A percentile compares a stretch with the other conserved stretches of the same genome.
Evolutionary conservation across 768 basidiomycete genomes (phyloP).

Genomic region (Heimioporus sp.): DNA sequence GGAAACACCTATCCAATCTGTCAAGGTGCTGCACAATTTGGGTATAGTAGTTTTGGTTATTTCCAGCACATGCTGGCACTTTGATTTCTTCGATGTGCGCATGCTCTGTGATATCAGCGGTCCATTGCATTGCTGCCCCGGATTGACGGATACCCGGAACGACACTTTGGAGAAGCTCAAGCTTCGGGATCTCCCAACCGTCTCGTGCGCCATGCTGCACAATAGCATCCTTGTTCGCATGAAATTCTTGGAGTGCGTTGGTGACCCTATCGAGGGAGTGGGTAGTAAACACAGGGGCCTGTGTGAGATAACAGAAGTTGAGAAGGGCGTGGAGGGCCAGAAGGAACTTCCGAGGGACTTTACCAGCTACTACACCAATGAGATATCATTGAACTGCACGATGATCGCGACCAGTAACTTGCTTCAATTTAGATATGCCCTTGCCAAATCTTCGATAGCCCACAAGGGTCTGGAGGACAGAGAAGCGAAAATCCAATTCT

Average conservation of each 20-base stretch:
- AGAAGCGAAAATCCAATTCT: slow-evolving; percentile 38
- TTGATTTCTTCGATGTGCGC: background rate
- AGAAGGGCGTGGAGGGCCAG: slow-evolving; percentile 25
- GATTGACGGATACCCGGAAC: background rate
- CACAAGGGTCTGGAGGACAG: slow-evolving; percentile 33
- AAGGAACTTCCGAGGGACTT: background rate
- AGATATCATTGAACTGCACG: slow-evolving; percentile 13
- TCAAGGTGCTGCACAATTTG: background rate
- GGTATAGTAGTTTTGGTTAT: background rate
- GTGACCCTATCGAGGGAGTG: slow-evolving; percentile 30
- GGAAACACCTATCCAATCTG: background rate
- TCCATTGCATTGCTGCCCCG: slow-evolving; percentile 4
- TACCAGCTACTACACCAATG: slow-evolving; percentile 14
- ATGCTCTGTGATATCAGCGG: background rate
- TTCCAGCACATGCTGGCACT: background rate
- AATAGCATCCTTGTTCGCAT: slow-evolving; percentile 36
- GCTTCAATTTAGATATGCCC: slow-evolving; percentile 33
- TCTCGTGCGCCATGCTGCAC: slow-evolving; percentile 11
- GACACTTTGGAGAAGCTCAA: background rate
- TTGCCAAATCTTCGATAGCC: slow-evolving; percentile 37
- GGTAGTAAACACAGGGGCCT: slow-evolving; percentile 32
- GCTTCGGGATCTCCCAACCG: background rate
- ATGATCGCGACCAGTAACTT: slow-evolving; percentile 1
- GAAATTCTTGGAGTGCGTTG: slow-evolving; percentile 32
- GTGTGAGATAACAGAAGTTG: slow-evolving; percentile 40